A percentile compares a stretch with the other conserved stretches of the same genome.
These are phyloP conservation scores for Chaetomium cochliodes DNA, from an alignment of 495 filamentous ascomycete genomes.

Conservation along the genomic window DNA sequence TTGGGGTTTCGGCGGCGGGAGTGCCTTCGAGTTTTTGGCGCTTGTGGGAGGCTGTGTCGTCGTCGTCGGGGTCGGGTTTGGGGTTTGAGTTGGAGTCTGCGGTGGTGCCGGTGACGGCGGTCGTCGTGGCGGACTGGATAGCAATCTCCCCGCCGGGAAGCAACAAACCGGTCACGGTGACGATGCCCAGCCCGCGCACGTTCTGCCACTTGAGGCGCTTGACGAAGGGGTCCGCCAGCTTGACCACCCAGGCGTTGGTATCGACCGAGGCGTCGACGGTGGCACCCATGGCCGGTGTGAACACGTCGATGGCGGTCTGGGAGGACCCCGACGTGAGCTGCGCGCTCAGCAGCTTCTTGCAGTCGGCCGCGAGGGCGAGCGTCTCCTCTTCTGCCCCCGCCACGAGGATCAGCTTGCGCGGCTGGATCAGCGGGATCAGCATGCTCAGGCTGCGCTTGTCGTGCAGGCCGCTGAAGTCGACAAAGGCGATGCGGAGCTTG, in stretches of 20 bases:
- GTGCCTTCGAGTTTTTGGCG: constrained; percentile 31
- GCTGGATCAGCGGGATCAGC: constrained; percentile 91
- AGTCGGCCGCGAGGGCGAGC: constrained; percentile 70
- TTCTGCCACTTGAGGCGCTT: constrained; percentile 91
- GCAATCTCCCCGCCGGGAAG: constrained; percentile 43
- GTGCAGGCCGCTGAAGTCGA: constrained; percentile 90
- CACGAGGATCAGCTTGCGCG: constrained; percentile 87
- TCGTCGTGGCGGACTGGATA: constrained; percentile 55
- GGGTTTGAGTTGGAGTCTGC: too few relatives aligned
- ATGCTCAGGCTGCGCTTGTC: constrained; percentile 90
- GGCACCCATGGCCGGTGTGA: constrained; percentile 70
- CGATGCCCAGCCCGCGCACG: constrained; percentile 82
- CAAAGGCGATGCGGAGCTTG: constrained; percentile 73
- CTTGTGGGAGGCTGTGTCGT: constrained; percentile 30
- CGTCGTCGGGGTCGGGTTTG: constrained; percentile 29
- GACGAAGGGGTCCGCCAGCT: constrained; percentile 77
- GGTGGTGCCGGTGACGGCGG: too few relatives aligned
- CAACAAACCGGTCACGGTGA: constrained; percentile 72
- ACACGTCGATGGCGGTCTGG: constrained; percentile 58
- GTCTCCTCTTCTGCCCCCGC: constrained; percentile 79
- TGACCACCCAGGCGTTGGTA: constrained; percentile 95
- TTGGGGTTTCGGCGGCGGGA: neutral
- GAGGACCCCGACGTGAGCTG: constrained; percentile 45
- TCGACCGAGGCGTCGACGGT: constrained; percentile 89
- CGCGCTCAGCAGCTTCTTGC: constrained; percentile 67